Evolutionary conservation across 345 rosid genomes (phyloP).

Genomic region (Acer yangbiense): DNA sequence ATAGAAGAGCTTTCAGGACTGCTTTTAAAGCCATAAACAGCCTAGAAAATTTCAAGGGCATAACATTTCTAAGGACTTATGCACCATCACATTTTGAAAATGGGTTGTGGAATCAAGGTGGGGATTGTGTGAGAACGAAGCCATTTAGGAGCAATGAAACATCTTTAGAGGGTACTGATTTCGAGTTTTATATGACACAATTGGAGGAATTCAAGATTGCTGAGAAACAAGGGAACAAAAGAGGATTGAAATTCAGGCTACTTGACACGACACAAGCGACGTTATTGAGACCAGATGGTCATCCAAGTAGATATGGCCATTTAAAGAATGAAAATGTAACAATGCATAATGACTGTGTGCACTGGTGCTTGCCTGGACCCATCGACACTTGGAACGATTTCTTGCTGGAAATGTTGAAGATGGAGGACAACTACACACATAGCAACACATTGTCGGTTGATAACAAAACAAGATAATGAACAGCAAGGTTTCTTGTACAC

Average conservation of each 20-base stretch:
- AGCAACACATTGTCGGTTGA: no score
- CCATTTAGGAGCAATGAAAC: slow-evolving; percentile 29
- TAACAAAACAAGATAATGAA: no score
- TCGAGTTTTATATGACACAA: slow-evolving; percentile 33
- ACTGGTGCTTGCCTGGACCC: slow-evolving; percentile 57
- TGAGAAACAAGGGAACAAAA: slow-evolving; percentile 11
- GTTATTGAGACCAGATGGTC: slow-evolving; percentile 75
- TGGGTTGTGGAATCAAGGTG: slow-evolving; percentile 51
- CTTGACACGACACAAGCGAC: slow-evolving; percentile 61
- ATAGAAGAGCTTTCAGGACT: slow-evolving; percentile 34
- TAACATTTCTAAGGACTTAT: slow-evolving; percentile 40
- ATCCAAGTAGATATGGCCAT: slow-evolving; percentile 72
- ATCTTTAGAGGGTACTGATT: slow-evolving; percentile 18
- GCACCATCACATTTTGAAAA: slow-evolving; percentile 56
- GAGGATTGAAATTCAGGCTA: slow-evolving; percentile 24
- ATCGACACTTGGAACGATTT: slow-evolving; percentile 46
- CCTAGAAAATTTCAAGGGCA: slow-evolving; percentile 26
- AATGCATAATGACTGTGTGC: slow-evolving; percentile 45
- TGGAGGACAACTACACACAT: neutral
- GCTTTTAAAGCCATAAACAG: slow-evolving; percentile 26
- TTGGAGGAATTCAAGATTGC: slow-evolving; percentile 43
- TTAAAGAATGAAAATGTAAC: slow-evolving; percentile 62
- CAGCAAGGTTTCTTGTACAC: no score
- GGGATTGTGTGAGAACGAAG: slow-evolving; percentile 40
- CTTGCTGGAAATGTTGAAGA: slow-evolving; percentile 33